Evolutionary conservation across 106 monocot genomes (phyloP).

Genomic region (Phalaenopsis aphrodite): DNA sequence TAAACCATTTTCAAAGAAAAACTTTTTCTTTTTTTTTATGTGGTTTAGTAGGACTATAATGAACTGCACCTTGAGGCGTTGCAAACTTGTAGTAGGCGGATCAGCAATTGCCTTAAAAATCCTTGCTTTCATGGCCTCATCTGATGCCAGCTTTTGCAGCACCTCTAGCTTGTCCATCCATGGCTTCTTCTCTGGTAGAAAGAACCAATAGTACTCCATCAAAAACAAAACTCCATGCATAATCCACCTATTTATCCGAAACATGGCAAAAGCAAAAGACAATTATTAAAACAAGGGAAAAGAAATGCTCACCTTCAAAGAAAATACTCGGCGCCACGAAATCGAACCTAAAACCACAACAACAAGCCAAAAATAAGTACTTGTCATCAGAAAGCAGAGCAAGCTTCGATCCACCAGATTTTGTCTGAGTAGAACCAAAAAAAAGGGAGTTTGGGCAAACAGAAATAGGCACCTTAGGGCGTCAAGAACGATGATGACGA

Average conservation of each 20-base stretch:
- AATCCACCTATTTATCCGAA: neutral
- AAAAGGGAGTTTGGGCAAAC: neutral
- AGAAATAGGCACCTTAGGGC: constrained; percentile 50
- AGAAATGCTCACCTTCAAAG: constrained; percentile 47
- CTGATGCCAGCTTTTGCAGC: constrained; percentile 62
- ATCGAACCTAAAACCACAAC: constrained; percentile 45
- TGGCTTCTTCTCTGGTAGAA: constrained; percentile 53
- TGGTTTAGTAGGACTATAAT: neutral
- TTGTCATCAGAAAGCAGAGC: neutral
- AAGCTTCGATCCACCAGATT: neutral
- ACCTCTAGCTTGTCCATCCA: constrained; percentile 93
- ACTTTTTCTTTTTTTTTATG: neutral
- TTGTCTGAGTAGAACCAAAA: neutral
- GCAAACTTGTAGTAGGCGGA: constrained; percentile 92
- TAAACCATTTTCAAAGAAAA: neutral
- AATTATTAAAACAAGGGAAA: neutral
- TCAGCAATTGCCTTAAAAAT: constrained; percentile 97
- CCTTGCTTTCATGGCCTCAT: constrained; percentile 37
- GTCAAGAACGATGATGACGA: constrained; percentile 84
- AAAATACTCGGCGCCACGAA: constrained; percentile 84
- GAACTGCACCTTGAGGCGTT: constrained; percentile 69
- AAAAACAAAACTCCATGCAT: neutral
- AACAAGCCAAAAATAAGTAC: neutral
- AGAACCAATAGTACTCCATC: neutral
- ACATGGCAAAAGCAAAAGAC: neutral